Evolutionary conservation across 1,284 basidiomycete species (phyloP), one percentile per base, ranked within the genome.

Genomic region (Cutaneotrichosporon daszewskae): DNA sequence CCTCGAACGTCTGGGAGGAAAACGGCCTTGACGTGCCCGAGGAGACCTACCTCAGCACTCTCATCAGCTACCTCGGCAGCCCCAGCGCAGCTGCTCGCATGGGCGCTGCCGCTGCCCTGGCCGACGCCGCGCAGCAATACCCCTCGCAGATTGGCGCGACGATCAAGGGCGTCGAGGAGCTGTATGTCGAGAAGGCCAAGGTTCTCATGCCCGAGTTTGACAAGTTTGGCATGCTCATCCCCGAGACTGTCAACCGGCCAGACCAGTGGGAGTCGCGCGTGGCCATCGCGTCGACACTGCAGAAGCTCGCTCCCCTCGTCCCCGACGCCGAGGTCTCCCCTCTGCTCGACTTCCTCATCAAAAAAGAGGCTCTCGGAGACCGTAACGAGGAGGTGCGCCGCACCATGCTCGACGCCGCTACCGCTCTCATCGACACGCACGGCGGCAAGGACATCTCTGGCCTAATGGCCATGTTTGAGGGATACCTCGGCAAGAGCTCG

Each of bases 1-100:
- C 92, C 8, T 74, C 75, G 22, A 82, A 84, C 58, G 69, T 91
- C 11, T 98, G 92, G 94, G 91, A 95, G 47, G 95, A 98, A 59
- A 98, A 98, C 58, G 92, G 87, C 11, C 71, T 98, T 27, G 90
- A 97, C 60, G 81, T 95, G 6, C 81, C 87, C 0, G 85, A 87
- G 57, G n/a, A n/a, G n/a, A 70, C 68, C 4, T 95, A 83, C 67
- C 71, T 88, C 1, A 64, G 68, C 2, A 73, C 77, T 32, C 72
- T 97, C 14, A 65, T 89, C 10, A 66, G 71, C 0, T 87, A 82
- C 60, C 76, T 97, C 19, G 86, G 79, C 23, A 87, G 97, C 60
- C 78, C 84, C 1, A 83, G 85, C 59, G 75, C 76, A 3, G 91
- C 91, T 55, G 90, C 94, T 23, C 82, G 95, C 22, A 75, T 75